Conservation (phyloP, 768 basidiomycete genomes). For the Naganishia randhawae region DNA sequence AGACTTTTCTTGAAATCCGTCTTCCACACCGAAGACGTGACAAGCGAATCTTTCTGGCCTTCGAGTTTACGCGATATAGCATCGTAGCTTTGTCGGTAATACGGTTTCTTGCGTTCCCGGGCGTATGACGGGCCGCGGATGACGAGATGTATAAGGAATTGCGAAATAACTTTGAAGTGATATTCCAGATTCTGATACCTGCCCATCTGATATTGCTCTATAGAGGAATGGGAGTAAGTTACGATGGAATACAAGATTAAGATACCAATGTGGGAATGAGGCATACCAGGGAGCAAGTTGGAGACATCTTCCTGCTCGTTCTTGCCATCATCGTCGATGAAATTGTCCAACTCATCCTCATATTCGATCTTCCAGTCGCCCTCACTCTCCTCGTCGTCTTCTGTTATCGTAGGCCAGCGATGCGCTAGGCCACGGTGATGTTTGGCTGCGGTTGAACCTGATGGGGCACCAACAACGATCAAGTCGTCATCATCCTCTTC, state of each 20-base stretch:
- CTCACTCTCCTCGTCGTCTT: slow-evolving; percentile 59
- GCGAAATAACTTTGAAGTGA: slow-evolving; percentile 83
- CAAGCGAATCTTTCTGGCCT: slow-evolving; percentile 69
- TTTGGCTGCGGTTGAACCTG: not conserved
- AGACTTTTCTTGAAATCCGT: slow-evolving; percentile 64
- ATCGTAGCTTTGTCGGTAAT: slow-evolving; percentile 39
- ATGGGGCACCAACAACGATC: not conserved
- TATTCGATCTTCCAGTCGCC: slow-evolving; percentile 43
- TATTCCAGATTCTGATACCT: slow-evolving; percentile 69
- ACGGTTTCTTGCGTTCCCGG: slow-evolving; percentile 32
- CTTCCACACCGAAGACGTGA: slow-evolving; percentile 80
- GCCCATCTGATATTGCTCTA: slow-evolving; percentile 73
- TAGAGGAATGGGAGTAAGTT: slow-evolving; percentile 61
- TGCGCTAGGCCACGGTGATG: not conserved
- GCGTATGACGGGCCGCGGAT: slow-evolving; percentile 51
- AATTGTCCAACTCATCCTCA: slow-evolving; percentile 37
- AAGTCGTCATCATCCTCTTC: not conserved
- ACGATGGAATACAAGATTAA: slow-evolving; percentile 65
- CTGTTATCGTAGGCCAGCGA: slow-evolving; percentile 52
- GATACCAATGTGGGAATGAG: slow-evolving; percentile 68
- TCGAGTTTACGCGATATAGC: slow-evolving; percentile 54
- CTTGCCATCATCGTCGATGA: slow-evolving; percentile 52
- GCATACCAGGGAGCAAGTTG: slow-evolving; percentile 48
- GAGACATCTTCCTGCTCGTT: slow-evolving; percentile 35
- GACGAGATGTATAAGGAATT: slow-evolving; percentile 78